Evolutionary conservation across 2,329 filamentous ascomycete species (phyloP), one percentile per base, ranked within the genome.

Genomic region (Penicillium sp.): DNA sequence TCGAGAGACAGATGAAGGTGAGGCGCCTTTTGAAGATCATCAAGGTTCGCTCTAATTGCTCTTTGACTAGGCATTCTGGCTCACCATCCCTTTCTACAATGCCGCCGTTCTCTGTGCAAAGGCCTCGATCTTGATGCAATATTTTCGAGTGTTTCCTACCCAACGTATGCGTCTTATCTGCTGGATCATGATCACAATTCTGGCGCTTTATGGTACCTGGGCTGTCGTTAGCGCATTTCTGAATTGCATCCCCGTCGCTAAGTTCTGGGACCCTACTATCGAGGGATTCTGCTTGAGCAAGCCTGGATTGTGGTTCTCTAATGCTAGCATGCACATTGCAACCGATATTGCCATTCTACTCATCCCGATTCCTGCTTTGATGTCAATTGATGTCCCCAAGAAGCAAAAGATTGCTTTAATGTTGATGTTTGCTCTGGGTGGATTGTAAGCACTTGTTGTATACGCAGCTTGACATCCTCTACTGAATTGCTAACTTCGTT

Each of bases 81-180:
- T 71, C 47, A 68, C 69, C 3, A 67, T 71, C n/a, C 68, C 70
- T 3, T 68, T 73, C 55, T 73, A 73, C 48, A 72, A 71, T 15
- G 64, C 66, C 24, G 61, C 67, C n/a, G 58, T 74, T 0, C 58
- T 71, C 44, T 68, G 70, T 51, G 76, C 75, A 33, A 79, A 79
- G 65, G 69, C 71, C 20, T 78, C 76, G 1, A 78, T 80, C 45
- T 61, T 80, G n/a, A 64, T 77, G 47, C 77, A 79, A 56, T 79
- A 80, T 56, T 71, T 77, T 18, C 75, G 75, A 30, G 70, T 80
- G 41, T 78, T 80, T 59, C 67, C 62, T 27, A 68, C 65, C 3
- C 66, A 55, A 6, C 56, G 54, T 27, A 71, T 70, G 58, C 68
- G 74, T 4, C 47, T 68, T 17, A 54, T 68, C 21, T 75, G 70